Percentiles rank a stretch among this genome's conserved stretches.
Evolutionary conservation across 495 filamentous ascomycete species (phyloP).

Genomic region (Collariella sp.): DNA sequence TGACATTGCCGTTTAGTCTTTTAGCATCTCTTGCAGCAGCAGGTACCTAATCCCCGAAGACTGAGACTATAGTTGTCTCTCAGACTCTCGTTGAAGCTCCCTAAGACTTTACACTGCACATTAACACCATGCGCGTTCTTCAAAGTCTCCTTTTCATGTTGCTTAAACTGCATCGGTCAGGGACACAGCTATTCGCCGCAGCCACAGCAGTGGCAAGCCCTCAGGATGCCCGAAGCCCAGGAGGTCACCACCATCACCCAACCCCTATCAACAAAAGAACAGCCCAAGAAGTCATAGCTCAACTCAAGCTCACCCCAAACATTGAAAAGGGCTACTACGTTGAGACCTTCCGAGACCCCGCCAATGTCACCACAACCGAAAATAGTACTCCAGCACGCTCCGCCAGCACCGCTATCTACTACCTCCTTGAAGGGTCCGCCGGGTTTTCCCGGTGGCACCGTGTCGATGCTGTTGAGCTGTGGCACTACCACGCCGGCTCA

Average conservation of each 20-base stretch:
- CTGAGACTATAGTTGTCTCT: too few relatives aligned
- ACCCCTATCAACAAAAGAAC: constrained; percentile 18
- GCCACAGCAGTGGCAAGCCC: not conserved
- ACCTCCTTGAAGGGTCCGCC: constrained; percentile 36
- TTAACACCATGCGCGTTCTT: too few relatives aligned
- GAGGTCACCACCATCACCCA: not conserved
- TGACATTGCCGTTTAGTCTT: too few relatives aligned
- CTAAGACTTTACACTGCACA: too few relatives aligned
- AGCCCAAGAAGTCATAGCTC: constrained; percentile 31
- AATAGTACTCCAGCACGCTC: constrained; percentile 25
- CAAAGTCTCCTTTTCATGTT: too few relatives aligned
- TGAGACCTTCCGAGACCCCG: constrained; percentile 39
- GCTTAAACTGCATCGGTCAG: too few relatives aligned
- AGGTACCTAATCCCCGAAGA: too few relatives aligned
- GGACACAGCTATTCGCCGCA: not conserved
- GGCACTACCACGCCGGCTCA: constrained; percentile 45
- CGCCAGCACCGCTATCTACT: constrained; percentile 43
- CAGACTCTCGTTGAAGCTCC: too few relatives aligned
- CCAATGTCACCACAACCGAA: not conserved
- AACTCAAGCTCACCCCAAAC: constrained; percentile 35
- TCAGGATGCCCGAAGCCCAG: not conserved
- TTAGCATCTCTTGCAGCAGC: too few relatives aligned
- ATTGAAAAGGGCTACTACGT: constrained; percentile 40
- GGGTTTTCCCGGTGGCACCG: constrained; percentile 39
- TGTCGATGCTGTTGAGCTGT: constrained; percentile 40